phyloP scores from a whole-genome alignment of 257 asterid genomes.

The Linderniella brevidens region DNA sequence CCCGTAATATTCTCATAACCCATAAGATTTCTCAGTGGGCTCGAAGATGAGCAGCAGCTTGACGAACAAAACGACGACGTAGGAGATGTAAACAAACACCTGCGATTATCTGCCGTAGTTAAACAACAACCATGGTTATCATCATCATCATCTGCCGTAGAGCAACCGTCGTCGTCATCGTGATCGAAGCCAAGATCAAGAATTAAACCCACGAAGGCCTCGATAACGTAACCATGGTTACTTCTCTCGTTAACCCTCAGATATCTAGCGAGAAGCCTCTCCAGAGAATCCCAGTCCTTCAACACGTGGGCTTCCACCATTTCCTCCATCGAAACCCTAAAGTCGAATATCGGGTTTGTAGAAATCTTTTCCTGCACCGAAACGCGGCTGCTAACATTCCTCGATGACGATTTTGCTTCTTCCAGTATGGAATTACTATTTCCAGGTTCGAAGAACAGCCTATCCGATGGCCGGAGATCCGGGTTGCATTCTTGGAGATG shows the following conservation, averaged over 20 bases:
- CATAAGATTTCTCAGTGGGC: no score
- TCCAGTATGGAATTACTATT: conserved; percentile 34
- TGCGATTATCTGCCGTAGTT: no score
- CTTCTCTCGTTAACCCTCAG: conserved; percentile 24
- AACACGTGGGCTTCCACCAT: conserved; percentile 37
- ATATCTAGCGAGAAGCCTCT: conserved; percentile 31
- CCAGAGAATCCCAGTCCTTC: conserved; percentile 28
- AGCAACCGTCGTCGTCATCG: no score
- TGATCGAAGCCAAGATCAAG: conserved; percentile 13
- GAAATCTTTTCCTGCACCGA: conserved; percentile 19
- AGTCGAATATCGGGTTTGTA: conserved; percentile 26
- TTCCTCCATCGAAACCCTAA: conserved; percentile 45
- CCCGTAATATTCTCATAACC: no score
- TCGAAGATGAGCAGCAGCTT: no score
- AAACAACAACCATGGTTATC: no score
- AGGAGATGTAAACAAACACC: no score
- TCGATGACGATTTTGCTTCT: conserved; percentile 4
- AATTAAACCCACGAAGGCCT: conserved; percentile 35
- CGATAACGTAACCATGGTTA: conserved; percentile 33
- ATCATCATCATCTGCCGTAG: no score
- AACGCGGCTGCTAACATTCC: conserved; percentile 15
- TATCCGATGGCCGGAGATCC: conserved; percentile 14
- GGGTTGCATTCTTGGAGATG: neutral
- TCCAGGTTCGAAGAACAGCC: conserved; percentile 40
- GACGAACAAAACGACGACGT: no score